A percentile compares a stretch with the other conserved stretches of the same genome.
Conservation (phyloP, 495 filamentous ascomycete genomes). For the Penicillium alfredii region DNA sequence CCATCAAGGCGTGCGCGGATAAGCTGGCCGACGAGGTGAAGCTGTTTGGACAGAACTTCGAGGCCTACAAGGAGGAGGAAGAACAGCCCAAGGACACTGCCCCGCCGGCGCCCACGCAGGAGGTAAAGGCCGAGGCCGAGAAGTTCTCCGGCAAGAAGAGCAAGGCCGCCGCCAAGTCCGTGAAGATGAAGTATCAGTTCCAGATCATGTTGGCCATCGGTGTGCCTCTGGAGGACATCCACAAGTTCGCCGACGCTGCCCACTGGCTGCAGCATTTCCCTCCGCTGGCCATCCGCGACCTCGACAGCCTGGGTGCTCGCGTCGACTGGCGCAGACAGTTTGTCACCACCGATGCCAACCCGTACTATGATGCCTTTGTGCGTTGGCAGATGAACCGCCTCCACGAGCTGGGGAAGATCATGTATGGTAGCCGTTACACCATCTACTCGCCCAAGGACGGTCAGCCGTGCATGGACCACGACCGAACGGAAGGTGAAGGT, state of each 20-base stretch:
- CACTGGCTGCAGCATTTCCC: conserved; percentile 91
- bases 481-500: conserved; percentile 86
- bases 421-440: conserved; percentile 90
- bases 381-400: conserved; percentile 97
- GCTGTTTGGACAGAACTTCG: conserved; percentile 84
- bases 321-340: conserved; percentile 92
- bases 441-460: conserved; percentile 96
- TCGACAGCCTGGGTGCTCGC: conserved; percentile 75
- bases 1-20: conserved; percentile 95
- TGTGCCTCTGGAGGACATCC: conserved; percentile 79
- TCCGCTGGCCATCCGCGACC: conserved; percentile 69
- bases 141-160: conserved; percentile 94
- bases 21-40: conserved; percentile 85
- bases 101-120: conserved; percentile 51
- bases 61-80: conserved; percentile 59
- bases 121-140: conserved; percentile 67
- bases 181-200: conserved; percentile 86
- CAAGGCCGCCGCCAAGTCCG: conserved; percentile 85
- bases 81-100: conserved; percentile 37
- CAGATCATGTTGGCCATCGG: conserved; percentile 84
- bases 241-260: conserved; percentile 79
- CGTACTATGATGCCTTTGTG: conserved; percentile 93
- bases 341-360: conserved; percentile 94
- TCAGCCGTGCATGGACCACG: conserved; percentile 97
- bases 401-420: conserved; percentile 83